Evolutionary conservation across 2,329 filamentous ascomycete species (phyloP).

Genomic region (Ustilaginoidea virens): DNA sequence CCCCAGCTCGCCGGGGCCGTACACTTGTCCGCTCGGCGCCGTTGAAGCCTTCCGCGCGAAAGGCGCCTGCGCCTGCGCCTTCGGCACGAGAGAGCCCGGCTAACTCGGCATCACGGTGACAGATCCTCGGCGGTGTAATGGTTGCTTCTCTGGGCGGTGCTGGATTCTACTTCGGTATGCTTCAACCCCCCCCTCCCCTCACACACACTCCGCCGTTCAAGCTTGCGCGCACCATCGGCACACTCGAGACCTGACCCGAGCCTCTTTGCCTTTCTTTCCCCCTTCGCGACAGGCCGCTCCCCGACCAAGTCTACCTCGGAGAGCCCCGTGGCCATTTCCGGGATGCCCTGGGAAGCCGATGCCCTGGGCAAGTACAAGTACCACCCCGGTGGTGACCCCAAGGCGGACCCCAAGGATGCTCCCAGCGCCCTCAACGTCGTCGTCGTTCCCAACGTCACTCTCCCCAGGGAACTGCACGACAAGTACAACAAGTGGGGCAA

Average conservation of each 20-base stretch:
- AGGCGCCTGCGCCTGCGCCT: too few species aligned
- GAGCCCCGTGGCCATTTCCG: constrained; percentile 55
- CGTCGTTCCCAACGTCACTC: constrained; percentile 80
- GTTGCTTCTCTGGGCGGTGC: constrained; percentile 73
- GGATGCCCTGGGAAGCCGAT: constrained; percentile 75
- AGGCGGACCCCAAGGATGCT: constrained; percentile 65
- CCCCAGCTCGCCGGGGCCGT: too few species aligned
- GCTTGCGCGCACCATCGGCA: too few species aligned
- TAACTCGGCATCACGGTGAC: constrained; percentile 2
- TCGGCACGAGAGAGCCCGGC: too few species aligned
- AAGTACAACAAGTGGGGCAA: constrained; percentile 99
- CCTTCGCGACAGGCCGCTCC: constrained; percentile 46
- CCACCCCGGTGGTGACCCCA: constrained; percentile 72
- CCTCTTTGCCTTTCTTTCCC: neutral
- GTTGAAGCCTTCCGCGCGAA: too few species aligned
- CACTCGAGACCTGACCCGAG: too few species aligned
- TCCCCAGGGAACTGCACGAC: constrained; percentile 88
- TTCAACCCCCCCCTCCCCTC: neutral
- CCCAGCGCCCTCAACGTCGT: constrained; percentile 92
- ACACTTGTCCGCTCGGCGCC: too few species aligned
- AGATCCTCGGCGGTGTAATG: constrained; percentile 91
- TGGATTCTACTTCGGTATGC: constrained; percentile 73
- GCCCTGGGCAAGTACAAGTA: constrained; percentile 56
- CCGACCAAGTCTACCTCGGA: constrained; percentile 80
- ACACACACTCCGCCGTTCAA: too few species aligned